A percentile compares a stretch with the other conserved stretches of the same genome.
Evolutionary conservation across 371 early-diverging fungal genomes (phyloP).

Genomic region (Capniomyces stellatus): DNA sequence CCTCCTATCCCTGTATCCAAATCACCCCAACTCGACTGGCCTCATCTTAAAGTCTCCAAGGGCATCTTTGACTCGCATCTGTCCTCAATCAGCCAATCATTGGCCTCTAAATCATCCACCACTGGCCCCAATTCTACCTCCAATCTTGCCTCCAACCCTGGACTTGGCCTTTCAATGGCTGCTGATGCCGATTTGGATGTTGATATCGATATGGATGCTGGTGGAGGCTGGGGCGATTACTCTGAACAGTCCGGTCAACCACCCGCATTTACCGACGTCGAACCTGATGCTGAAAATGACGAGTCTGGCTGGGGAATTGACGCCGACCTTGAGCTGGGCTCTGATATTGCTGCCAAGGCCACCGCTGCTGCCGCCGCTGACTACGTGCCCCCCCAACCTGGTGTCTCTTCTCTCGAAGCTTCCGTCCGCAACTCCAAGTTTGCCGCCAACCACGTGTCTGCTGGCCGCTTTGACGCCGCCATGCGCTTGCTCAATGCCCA

Average conservation of each 20-base stretch:
- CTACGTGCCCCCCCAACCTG: slow-evolving; percentile 49
- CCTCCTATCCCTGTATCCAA: slow-evolving; percentile 45
- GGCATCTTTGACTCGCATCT: slow-evolving; percentile 38
- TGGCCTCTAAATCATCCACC: too few species aligned
- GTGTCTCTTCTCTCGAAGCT: slow-evolving; percentile 39
- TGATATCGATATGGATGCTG: neutral
- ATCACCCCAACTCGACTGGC: slow-evolving; percentile 71
- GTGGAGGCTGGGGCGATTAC: slow-evolving; percentile 9
- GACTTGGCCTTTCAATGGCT: slow-evolving; percentile 19
- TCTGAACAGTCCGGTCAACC: slow-evolving; percentile 11
- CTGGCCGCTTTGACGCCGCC: slow-evolving; percentile 83
- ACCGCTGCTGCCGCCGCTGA: slow-evolving; percentile 40
- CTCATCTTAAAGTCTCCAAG: slow-evolving; percentile 50
- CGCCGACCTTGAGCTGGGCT: slow-evolving; percentile 36
- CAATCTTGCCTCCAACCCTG: slow-evolving; percentile 14
- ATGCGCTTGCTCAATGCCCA: slow-evolving; percentile 80
- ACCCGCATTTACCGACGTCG: neutral
- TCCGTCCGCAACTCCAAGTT: slow-evolving; percentile 71
- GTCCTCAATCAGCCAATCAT: too few species aligned
- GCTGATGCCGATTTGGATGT: slow-evolving; percentile 8
- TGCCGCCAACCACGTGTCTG: slow-evolving; percentile 80
- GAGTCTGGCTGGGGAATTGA: slow-evolving; percentile 43
- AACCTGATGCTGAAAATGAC: slow-evolving; percentile 28
- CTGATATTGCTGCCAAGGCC: slow-evolving; percentile 36
- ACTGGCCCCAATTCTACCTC: slow-evolving; percentile 10